Evolutionary conservation across 768 basidiomycete species (phyloP), one percentile per base, ranked within the genome.

Genomic region (Boletellus ananas): DNA sequence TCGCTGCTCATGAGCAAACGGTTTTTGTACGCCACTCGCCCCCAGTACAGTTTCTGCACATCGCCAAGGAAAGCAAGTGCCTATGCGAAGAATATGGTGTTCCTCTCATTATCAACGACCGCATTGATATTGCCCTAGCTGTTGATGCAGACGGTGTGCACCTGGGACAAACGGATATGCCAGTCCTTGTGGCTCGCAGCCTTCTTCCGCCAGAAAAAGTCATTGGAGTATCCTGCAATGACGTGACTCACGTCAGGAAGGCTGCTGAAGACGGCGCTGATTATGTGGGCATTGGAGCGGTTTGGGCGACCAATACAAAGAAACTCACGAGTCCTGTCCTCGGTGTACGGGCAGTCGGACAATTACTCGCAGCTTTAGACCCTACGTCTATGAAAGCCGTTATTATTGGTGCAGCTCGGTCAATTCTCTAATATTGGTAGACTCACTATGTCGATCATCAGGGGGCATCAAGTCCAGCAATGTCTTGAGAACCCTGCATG

Each of bases 401-500:
- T 33, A 90, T 82, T 7, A 97, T 97, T 45, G 94, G 94, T 94
- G 61, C 37, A 78, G 60, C 14, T 36, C 29, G 11, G 3, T 42
- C 8, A 12, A 37, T 6, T 16, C 23, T 25, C 2, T 34, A 13
- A 6, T 34, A 29, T 21, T 39, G n/a, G 45, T 41, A 12, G 40
- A 43, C 47, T 48, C 17, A 41, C 45, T 43, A n/a, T 3, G 4
- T 6, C 17, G 23, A 43, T 49, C 31, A 3, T 11, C 57, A 94
- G 94, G 92, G 41, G 94, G 94, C 0, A 89, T 96, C 63, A 94
- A 91, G 56, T 77, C 80, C 1, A 74, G 73, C 1, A 97, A 94
- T 60, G 69, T 90, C 21, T 73, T 89, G 46, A 80, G 87, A 43
- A 84, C 86, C 3, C 64, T 96, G 7, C 81, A 91, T 56, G 88